These are phyloP conservation scores for Penicillium desertorum DNA, from an alignment of 495 filamentous ascomycete genomes.

Conservation along the genomic window DNA sequence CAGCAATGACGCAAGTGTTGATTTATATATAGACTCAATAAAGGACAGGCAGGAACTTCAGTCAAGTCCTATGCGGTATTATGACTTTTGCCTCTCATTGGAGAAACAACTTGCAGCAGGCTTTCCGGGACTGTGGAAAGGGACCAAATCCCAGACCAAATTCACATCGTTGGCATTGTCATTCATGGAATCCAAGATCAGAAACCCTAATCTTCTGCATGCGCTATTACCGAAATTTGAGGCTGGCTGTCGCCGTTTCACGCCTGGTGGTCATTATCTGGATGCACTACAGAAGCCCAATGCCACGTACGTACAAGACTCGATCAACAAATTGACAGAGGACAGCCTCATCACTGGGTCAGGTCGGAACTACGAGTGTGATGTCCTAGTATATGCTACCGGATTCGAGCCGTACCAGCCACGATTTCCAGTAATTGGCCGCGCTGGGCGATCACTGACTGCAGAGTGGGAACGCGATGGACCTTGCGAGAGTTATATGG, in stretches of 20 bases:
- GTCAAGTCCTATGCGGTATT: not conserved
- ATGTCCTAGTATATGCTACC: conserved; percentile 19
- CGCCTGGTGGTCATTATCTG: conserved; percentile 18
- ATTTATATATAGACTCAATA: not conserved
- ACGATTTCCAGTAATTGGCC: conserved; percentile 15
- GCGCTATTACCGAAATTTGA: conserved; percentile 17
- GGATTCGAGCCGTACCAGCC: conserved; percentile 18
- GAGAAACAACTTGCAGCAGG: conserved; percentile 5
- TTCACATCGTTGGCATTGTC: conserved; percentile 2
- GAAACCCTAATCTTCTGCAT: conserved; percentile 6
- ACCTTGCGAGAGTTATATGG: conserved; percentile 20
- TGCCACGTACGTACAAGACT: conserved; percentile 12
- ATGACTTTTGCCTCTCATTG: not conserved
- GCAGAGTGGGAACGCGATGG: conserved; percentile 12
- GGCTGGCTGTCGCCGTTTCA: conserved; percentile 20
- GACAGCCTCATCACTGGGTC: conserved; percentile 9
- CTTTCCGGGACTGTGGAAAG: conserved; percentile 11
- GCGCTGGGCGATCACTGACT: conserved; percentile 10
- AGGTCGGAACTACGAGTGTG: conserved; percentile 10
- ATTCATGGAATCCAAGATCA: conserved; percentile 12
- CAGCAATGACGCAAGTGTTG: not conserved
- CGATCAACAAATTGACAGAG: conserved; percentile 11
- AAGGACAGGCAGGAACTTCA: not conserved
- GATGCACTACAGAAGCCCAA: conserved; percentile 16
- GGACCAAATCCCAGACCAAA: conserved; percentile 3